Percentiles rank a stretch among this genome's conserved stretches.
Conservation (phyloP, 768 basidiomycete species). For the Lentinus tigrinus region DNA sequence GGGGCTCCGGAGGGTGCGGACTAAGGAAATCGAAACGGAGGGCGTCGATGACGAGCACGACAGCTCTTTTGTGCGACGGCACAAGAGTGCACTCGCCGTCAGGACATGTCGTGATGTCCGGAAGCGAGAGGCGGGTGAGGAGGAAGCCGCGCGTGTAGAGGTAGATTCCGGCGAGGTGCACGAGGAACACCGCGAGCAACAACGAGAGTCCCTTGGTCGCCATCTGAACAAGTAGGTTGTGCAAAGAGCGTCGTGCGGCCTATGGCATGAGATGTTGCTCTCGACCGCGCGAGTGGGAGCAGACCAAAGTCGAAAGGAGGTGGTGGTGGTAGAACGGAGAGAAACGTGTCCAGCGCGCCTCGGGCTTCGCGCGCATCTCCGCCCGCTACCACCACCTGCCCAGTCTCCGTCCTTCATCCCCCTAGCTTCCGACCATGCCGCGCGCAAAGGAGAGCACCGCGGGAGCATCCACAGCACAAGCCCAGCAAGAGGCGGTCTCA, state of each 20-base stretch:
- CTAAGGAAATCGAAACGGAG: slow-evolving; percentile 93
- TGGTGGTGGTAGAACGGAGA: neutral
- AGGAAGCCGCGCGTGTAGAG: slow-evolving; percentile 94
- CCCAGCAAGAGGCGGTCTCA: slow-evolving; percentile 76
- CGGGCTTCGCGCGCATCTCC: neutral
- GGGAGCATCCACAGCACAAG: slow-evolving; percentile 63
- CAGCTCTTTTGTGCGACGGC: slow-evolving; percentile 74
- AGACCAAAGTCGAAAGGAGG: neutral
- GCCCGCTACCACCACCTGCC: neutral
- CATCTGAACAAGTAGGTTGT: neutral
- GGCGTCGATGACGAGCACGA: slow-evolving; percentile 88
- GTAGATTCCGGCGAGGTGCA: slow-evolving; percentile 80
- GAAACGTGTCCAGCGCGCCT: neutral
- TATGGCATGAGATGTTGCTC: neutral
- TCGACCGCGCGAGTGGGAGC: no score
- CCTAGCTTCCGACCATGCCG: slow-evolving; percentile 48
- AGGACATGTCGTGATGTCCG: slow-evolving; percentile 48
- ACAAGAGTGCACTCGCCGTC: slow-evolving; percentile 43
- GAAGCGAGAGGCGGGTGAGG: slow-evolving; percentile 70
- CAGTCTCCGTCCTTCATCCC: neutral
- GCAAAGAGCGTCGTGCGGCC: neutral
- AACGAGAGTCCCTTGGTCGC: slow-evolving; percentile 16
- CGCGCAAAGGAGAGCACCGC: slow-evolving; percentile 56
- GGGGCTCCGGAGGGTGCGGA: slow-evolving; percentile 59
- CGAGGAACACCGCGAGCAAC: slow-evolving; percentile 57